phyloP scores from a whole-genome alignment of 73 alveolate genomes.

The Paramecium biaurelia region DNA sequence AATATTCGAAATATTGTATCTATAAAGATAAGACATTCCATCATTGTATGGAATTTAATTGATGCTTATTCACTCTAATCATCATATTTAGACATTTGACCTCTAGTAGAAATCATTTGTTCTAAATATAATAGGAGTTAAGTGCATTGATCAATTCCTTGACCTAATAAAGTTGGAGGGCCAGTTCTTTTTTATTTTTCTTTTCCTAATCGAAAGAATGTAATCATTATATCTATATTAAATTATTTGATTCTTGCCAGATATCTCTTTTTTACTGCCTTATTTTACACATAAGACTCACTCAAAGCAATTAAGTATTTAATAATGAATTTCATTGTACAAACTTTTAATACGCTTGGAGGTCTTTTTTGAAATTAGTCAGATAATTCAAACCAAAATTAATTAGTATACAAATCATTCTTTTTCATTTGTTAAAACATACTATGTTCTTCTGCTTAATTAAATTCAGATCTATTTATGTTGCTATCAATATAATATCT shows the following conservation, averaged over 20 bases:
- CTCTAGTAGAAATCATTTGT: not conserved
- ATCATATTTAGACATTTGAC: not conserved
- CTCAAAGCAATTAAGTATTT: not conserved
- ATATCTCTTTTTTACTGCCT: not conserved
- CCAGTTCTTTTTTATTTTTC: not conserved
- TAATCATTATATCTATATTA: not conserved
- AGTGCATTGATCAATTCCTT: not conserved
- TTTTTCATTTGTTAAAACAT: not conserved
- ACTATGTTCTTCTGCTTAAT: not conserved
- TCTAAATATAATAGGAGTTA: not conserved
- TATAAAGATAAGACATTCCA: not conserved
- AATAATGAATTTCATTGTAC: not conserved
- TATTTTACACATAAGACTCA: not conserved
- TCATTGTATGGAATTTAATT: not conserved
- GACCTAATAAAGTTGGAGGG: not conserved
- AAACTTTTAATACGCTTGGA: not conserved
- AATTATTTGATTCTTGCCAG: not conserved
- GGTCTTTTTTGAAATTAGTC: conserved; percentile 15
- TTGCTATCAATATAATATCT: not conserved
- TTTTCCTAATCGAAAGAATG: not conserved
- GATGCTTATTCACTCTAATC: not conserved
- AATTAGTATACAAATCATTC: not conserved
- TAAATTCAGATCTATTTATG: not conserved
- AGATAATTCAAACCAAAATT: conserved; percentile 27
- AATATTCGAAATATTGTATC: conserved; percentile 1